A percentile compares a stretch with the other conserved stretches of the same genome.
phyloP scores from a whole-genome alignment of 2,329 filamentous ascomycete genomes.

The Leptographium flavum region DNA sequence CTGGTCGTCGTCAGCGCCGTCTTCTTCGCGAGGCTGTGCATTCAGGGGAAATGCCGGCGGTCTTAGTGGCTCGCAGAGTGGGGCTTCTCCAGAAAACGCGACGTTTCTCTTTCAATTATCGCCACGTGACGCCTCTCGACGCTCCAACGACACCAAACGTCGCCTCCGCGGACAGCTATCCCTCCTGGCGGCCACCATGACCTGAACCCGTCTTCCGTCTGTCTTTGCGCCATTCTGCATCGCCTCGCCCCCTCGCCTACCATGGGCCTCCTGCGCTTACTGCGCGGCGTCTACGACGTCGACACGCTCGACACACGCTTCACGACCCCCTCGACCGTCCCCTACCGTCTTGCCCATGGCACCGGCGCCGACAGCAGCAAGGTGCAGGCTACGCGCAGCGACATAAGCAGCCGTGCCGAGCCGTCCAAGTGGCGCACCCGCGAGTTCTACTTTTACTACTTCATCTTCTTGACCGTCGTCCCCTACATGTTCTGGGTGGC shows the following conservation, averaged over 20 bases:
- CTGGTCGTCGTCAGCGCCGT: too few species aligned
- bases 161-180: neutral
- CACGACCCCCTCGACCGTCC: slow-evolving; percentile 50
- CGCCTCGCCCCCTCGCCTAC: neutral
- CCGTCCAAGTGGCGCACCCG: slow-evolving; percentile 70
- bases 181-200: neutral
- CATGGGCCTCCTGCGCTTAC: slow-evolving; percentile 25
- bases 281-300: slow-evolving; percentile 37
- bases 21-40: too few species aligned
- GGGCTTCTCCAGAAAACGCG: too few species aligned
- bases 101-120: too few species aligned
- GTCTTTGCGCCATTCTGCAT: neutral
- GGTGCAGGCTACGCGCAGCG: neutral
- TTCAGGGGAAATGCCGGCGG: too few species aligned
- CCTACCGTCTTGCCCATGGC: slow-evolving; percentile 37
- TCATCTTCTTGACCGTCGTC: slow-evolving; percentile 50
- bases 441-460: slow-evolving; percentile 74
- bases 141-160: too few species aligned
- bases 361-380: slow-evolving; percentile 16
- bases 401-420: slow-evolving; percentile 24
- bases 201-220: neutral
- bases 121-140: too few species aligned
- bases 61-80: too few species aligned
- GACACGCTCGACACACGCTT: slow-evolving; percentile 33
- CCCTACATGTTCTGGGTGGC: slow-evolving; percentile 87